Conservation (phyloP, 768 basidiomycete genomes). For the Pleurotus pulmonarius region DNA sequence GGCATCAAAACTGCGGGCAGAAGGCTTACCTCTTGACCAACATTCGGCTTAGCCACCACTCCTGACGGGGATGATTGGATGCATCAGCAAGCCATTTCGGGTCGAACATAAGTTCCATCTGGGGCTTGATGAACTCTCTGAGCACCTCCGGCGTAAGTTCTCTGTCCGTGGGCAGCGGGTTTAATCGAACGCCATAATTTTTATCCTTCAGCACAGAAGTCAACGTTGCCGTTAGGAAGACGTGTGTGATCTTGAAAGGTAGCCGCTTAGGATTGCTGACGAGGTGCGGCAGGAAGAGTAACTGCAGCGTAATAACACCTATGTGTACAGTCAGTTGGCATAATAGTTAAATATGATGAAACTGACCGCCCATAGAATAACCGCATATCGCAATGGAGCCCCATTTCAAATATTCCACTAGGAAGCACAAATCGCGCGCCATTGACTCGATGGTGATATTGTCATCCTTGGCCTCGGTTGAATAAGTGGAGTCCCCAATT, state of each 20-base stretch:
- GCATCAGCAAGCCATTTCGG: constrained; percentile 2
- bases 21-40: constrained; percentile 15
- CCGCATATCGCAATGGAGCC: constrained; percentile 40
- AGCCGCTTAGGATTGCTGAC: constrained; percentile 27
- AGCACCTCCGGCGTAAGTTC: constrained; percentile 25
- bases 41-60: constrained; percentile 14
- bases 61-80: constrained; percentile 9
- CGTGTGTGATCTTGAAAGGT: constrained; percentile 36
- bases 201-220: constrained; percentile 10
- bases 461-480: constrained; percentile 23
- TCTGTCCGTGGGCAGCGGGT: constrained; percentile 8
- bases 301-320: constrained; percentile 42
- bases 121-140: constrained; percentile 23
- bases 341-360: not conserved
- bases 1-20: not conserved
- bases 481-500: constrained; percentile 40
- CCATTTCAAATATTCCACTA: constrained; percentile 37
- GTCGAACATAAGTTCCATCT: constrained; percentile 16
- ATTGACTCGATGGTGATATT: constrained; percentile 39
- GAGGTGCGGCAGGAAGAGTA: constrained; percentile 39
- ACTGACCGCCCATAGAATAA: constrained; percentile 50
- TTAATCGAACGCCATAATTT: constrained; percentile 1
- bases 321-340: not conserved
- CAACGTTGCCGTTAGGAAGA: constrained; percentile 34
- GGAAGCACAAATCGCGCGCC: constrained; percentile 39